Evolutionary conservation across 2,329 filamentous ascomycete species (phyloP).

Genomic region (Epichloe amarillans): DNA sequence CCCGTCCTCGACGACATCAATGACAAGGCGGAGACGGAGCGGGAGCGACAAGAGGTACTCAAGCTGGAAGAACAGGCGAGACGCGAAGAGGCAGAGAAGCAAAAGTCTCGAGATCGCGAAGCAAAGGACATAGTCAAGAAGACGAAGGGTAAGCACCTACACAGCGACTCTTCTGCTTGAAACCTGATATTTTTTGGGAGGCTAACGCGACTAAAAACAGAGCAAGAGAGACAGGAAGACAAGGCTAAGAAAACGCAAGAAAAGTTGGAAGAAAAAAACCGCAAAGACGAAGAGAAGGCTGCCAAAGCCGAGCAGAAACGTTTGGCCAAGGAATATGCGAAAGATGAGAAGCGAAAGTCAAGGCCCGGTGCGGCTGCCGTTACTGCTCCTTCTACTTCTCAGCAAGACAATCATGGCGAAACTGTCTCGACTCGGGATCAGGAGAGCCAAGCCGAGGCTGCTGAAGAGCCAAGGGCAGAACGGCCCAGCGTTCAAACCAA

Average conservation of each 20-base stretch:
- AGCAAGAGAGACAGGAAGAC: conserved; percentile 31
- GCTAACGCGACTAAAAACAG: conserved; percentile 16
- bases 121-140: conserved; percentile 39
- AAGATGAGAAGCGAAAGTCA: conserved; percentile 34
- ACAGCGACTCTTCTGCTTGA: no score
- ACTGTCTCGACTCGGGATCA: conserved; percentile 4
- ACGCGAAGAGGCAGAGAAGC: conserved; percentile 36
- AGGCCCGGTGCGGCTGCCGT: conserved; percentile 12
- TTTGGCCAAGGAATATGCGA: conserved; percentile 4
- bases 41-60: conserved; percentile 53
- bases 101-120: conserved; percentile 38
- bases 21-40: conserved; percentile 59
- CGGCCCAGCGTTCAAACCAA: background rate
- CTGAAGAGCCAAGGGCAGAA: background rate
- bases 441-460: conserved; percentile 1
- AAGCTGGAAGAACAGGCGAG: conserved; percentile 45
- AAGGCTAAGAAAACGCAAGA: conserved; percentile 14
- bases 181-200: background rate
- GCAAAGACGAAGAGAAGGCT: conserved; percentile 29
- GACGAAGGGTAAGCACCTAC: conserved; percentile 40
- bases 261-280: conserved; percentile 7
- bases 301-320: conserved; percentile 41
- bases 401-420: conserved; percentile 6
- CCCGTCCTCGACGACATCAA: conserved; percentile 78
- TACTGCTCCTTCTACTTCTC: background rate